Percentiles rank a stretch among this genome's conserved stretches.
These are phyloP conservation scores for Acorus gramineus DNA, from an alignment of 106 monocot genomes.

Conservation along the genomic window DNA sequence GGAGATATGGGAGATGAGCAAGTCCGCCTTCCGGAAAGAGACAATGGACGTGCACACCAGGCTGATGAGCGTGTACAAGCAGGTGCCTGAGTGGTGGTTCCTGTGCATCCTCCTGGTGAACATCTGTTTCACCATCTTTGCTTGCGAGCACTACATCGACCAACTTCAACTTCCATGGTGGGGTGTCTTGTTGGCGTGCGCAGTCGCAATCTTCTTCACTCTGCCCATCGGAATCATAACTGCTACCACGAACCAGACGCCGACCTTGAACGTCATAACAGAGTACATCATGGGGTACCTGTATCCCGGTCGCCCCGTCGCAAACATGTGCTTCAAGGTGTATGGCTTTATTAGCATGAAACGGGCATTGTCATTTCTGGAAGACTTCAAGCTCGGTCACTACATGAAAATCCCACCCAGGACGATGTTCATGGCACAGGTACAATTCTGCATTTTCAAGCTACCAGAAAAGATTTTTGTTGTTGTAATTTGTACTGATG, in stretches of 20 bases:
- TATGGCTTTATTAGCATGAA: constrained; percentile 17
- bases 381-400: constrained; percentile 26
- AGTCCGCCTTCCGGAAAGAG: constrained; percentile 1
- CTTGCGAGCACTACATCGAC: constrained; percentile 1
- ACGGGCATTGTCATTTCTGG: constrained; percentile 7
- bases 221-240: constrained; percentile 16
- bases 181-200: constrained; percentile 12
- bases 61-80: constrained; percentile 11
- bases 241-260: constrained; percentile 16
- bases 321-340: constrained; percentile 18
- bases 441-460: background rate
- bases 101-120: background rate
- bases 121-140: background rate
- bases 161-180: constrained; percentile 17
- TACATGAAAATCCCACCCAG: constrained; percentile 29
- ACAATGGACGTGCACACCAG: constrained; percentile 12
- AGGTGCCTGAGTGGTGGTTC: constrained; percentile 18
- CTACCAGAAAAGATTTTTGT: background rate
- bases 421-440: constrained; percentile 26
- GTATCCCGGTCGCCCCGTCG: constrained; percentile 9
- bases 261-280: constrained; percentile 12
- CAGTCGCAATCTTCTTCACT: constrained; percentile 10
- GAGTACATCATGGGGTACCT: constrained; percentile 16
- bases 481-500: background rate
- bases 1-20: constrained; percentile 5